Conservation (phyloP, 306 rosid species). For the Elaeagnus macrophylla region DNA sequence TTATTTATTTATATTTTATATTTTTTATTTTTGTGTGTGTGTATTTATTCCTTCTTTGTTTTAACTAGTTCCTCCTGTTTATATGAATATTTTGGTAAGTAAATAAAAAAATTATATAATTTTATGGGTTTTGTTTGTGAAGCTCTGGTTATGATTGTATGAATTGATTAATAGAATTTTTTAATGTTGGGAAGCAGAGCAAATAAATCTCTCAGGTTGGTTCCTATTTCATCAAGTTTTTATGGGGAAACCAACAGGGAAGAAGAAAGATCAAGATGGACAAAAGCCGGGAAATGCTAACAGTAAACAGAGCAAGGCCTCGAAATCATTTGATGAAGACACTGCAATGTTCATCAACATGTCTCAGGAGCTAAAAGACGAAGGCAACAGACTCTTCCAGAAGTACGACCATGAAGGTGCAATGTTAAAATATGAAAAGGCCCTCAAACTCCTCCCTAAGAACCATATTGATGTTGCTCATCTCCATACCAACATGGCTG, state of each 20-base stretch:
- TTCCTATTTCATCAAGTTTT: neutral
- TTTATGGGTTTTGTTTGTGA: neutral
- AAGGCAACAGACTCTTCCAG: slow-evolving; percentile 61
- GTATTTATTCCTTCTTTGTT: neutral
- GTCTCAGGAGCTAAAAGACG: slow-evolving; percentile 76
- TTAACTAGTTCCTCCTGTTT: neutral
- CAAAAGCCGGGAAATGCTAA: slow-evolving; percentile 33
- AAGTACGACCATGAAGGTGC: slow-evolving; percentile 70
- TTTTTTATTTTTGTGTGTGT: too few species aligned
- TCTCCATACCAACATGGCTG: slow-evolving; percentile 60
- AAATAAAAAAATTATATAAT: neutral
- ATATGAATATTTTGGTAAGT: neutral
- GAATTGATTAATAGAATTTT: slow-evolving; percentile 12
- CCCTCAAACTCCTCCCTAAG: slow-evolving; percentile 63
- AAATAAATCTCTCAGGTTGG: slow-evolving; percentile 14
- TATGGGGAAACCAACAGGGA: slow-evolving; percentile 78
- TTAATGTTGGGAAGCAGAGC: slow-evolving; percentile 18
- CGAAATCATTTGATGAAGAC: slow-evolving; percentile 66
- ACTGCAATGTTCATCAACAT: slow-evolving; percentile 80
- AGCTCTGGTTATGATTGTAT: neutral
- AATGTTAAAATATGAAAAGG: slow-evolving; percentile 69
- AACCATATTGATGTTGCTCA: slow-evolving; percentile 73
- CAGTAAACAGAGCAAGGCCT: slow-evolving; percentile 26
- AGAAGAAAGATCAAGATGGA: slow-evolving; percentile 46
- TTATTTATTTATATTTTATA: too few species aligned